Evolutionary conservation across 768 basidiomycete genomes (phyloP).

Genomic region (Rhodotorula diobovata): DNA sequence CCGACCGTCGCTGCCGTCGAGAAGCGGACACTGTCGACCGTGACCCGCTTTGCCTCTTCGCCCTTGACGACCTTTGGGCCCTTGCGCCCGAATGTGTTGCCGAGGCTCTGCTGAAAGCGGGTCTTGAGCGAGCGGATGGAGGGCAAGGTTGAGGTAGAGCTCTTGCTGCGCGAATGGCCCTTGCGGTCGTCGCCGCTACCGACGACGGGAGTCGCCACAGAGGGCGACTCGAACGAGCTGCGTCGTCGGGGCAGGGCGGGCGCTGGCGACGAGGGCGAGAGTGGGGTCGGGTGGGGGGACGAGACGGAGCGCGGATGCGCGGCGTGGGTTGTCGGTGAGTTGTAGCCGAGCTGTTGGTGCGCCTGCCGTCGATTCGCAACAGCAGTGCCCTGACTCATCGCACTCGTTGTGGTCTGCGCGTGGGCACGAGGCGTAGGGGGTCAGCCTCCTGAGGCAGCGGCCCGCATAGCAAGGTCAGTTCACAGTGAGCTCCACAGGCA

Average conservation of each 20-base stretch:
- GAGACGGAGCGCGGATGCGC: background rate
- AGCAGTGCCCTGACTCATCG: background rate
- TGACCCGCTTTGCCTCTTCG: background rate
- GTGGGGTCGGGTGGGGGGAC: background rate
- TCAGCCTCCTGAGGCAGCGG: too few relatives aligned
- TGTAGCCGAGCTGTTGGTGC: background rate
- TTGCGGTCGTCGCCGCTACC: background rate
- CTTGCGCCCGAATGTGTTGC: background rate
- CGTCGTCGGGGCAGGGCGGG: background rate
- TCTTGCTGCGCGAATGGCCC: background rate
- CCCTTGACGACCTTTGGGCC: conserved; percentile 9
- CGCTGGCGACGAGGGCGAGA: background rate
- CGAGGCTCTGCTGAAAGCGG: background rate
- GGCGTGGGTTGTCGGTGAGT: background rate
- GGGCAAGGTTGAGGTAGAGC: conserved; percentile 6
- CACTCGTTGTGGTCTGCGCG: background rate
- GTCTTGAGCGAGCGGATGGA: conserved; percentile 12
- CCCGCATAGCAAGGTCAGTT: too few relatives aligned
- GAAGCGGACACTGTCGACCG: background rate
- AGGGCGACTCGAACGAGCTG: background rate
- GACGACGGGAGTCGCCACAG: background rate
- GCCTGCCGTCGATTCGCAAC: background rate
- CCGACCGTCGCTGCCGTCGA: background rate
- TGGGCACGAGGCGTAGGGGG: too few relatives aligned
- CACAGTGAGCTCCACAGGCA: too few relatives aligned